phyloP scores from a whole-genome alignment of 1,284 basidiomycete species.

The Pterula multifida region DNA sequence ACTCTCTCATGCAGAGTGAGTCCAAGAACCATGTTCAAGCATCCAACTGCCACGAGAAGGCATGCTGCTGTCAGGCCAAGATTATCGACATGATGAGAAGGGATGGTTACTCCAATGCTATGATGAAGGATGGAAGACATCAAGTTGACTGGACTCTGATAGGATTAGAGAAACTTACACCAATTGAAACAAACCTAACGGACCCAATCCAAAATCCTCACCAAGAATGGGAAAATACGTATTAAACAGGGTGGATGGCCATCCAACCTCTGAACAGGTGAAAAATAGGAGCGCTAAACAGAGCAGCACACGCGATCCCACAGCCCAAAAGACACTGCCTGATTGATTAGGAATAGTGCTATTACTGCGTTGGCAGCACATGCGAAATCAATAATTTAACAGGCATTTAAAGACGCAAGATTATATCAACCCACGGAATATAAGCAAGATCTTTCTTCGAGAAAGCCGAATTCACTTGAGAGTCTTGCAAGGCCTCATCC shows the following conservation, averaged over 20 bases:
- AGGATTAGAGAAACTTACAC: neutral
- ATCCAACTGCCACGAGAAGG: neutral
- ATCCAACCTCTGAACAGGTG: neutral
- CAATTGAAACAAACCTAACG: neutral
- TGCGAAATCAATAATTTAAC: too few relatives aligned
- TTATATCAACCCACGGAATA: too few relatives aligned
- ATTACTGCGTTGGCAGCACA: neutral
- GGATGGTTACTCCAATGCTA: neutral
- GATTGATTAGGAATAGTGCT: neutral
- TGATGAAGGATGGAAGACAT: neutral
- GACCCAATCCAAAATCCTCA: neutral
- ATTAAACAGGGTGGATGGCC: neutral
- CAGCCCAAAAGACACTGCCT: neutral
- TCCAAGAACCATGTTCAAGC: neutral
- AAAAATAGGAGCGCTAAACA: neutral
- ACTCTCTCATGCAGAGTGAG: neutral
- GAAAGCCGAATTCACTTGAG: too few relatives aligned
- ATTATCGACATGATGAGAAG: neutral
- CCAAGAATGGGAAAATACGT: neutral
- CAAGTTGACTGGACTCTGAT: neutral
- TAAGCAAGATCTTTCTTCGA: too few relatives aligned
- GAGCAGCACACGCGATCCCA: neutral
- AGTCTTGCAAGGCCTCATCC: neutral
- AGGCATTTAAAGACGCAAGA: too few relatives aligned
- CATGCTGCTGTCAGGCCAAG: neutral